A percentile compares a stretch with the other conserved stretches of the same genome.
These are phyloP conservation scores for Dactylellina parvicollis DNA, from an alignment of 2,329 filamentous ascomycete species.

Conservation along the genomic window DNA sequence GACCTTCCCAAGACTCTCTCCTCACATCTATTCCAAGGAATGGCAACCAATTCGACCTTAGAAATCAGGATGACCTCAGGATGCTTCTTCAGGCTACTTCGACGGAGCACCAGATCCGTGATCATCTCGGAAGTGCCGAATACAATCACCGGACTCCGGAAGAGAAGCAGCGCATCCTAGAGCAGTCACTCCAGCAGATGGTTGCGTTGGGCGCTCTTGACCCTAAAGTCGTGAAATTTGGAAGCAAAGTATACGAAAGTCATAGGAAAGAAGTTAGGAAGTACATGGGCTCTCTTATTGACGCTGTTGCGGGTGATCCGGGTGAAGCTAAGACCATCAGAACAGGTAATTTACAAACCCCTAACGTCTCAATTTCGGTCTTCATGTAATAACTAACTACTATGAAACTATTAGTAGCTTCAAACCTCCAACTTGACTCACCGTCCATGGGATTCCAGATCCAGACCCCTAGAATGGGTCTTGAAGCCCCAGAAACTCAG, in stretches of 20 bases:
- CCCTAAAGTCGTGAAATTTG: constrained; percentile 34
- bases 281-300: constrained; percentile 38
- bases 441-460: constrained; percentile 17
- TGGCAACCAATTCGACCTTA: constrained; percentile 20
- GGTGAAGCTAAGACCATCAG: constrained; percentile 29
- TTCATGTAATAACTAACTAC: neutral
- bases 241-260: constrained; percentile 22
- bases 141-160: constrained; percentile 21
- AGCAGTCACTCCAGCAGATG: constrained; percentile 37
- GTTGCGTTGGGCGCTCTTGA: constrained; percentile 32
- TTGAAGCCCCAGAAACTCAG: constrained; percentile 15
- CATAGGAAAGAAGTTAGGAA: constrained; percentile 34
- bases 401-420: neutral
- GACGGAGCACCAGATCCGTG: constrained; percentile 39
- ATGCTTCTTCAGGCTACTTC: constrained; percentile 49
- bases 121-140: constrained; percentile 27
- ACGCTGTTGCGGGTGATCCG: constrained; percentile 32
- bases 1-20: neutral
- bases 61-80: constrained; percentile 27
- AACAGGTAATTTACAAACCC: constrained; percentile 11
- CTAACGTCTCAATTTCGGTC: too few species aligned
- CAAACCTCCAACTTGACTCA: constrained; percentile 11
- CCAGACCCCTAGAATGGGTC: constrained; percentile 36
- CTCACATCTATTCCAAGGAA: constrained; percentile 12
- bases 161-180: constrained; percentile 37